Evolutionary conservation across 2,329 filamentous ascomycete genomes (phyloP).

Genomic region (Pestalotiopsis sp.): DNA sequence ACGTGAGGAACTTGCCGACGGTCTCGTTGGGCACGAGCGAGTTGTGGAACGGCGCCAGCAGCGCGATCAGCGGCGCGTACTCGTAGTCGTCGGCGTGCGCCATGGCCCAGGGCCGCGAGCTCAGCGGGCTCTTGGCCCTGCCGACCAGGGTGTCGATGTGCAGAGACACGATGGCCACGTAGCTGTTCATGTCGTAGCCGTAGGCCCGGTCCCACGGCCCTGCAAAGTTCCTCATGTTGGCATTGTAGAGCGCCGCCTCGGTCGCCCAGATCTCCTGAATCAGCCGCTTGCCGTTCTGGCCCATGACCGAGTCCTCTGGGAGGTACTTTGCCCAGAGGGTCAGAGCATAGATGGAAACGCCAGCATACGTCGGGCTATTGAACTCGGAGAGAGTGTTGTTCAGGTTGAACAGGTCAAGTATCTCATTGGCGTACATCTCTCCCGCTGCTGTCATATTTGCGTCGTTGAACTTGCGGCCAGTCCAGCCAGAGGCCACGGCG

Average conservation of each 20-base stretch:
- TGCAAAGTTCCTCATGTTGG: conserved; percentile 49
- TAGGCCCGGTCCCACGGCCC: conserved; percentile 56
- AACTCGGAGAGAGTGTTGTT: conserved; percentile 44
- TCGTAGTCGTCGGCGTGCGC: conserved; percentile 51
- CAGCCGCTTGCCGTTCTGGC: conserved; percentile 41
- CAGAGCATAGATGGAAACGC: conserved; percentile 50
- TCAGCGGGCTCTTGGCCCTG: conserved; percentile 23
- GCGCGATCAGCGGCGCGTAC: conserved; percentile 46
- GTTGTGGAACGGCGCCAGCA: conserved; percentile 45
- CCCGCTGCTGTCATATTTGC: conserved; percentile 50
- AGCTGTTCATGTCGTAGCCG: conserved; percentile 54
- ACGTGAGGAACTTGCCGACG: conserved; percentile 34
- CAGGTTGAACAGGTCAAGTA: conserved; percentile 49
- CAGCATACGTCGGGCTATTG: conserved; percentile 45
- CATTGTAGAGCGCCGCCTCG: conserved; percentile 45
- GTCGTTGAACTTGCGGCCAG: conserved; percentile 43
- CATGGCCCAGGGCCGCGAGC: conserved; percentile 38
- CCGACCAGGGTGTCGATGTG: conserved; percentile 51
- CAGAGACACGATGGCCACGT: conserved; percentile 47
- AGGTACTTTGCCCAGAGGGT: conserved; percentile 53
- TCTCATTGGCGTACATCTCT: conserved; percentile 45
- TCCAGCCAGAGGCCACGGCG: conserved; percentile 49
- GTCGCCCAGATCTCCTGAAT: conserved; percentile 45
- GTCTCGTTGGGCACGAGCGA: conserved; percentile 35
- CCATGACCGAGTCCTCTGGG: conserved; percentile 42